Base-by-base conservation (phyloP, 2,329 filamentous ascomycete genomes). In the Nemania sp. region DNA sequence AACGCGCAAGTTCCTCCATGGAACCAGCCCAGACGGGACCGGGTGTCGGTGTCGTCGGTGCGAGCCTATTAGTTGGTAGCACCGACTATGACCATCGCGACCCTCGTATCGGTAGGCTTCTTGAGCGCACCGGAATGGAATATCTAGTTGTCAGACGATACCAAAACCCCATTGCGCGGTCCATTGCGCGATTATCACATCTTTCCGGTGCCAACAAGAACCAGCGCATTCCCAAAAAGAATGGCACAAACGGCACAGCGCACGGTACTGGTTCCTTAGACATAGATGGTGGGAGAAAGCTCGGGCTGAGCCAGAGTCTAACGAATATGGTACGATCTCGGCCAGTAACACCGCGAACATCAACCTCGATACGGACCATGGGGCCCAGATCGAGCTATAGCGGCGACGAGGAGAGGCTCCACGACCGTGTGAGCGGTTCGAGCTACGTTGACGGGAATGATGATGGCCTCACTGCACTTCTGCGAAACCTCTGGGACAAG, bases 61-160 rank as follows among this genome's bases (percentile, higher is more conserved):
- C 77, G 4, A 80, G 77, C 29, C 79, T 82, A 0, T 69, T 85
- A 20, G 78, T 84, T 20, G 81, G 82, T 10, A 82, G 80, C 2
- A 79, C 80, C 5, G 81, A 80, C n/a, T 85, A 84, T 62, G 85
- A 87, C 59, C 80, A 81, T 48, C 77, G 82, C 15, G 87, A 90
- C 68, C 87, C 87, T 1, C 81, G 88, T 4, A 80, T 90, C 29
- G 80, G 82, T 68, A 83, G 85, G 71, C 81, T 89, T 50, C 81
- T 91, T 55, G 88, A 91, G 71, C 82, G 87, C 48, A 89, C 88
- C 1, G 87, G 86, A 15, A 84, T 89, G 74, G 89, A 91, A 70
- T 91, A 91, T 72, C 80, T 87, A n/a, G 88, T 90, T 9, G 87
- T 92, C 35, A 83, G 88, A 55, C 81, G 89, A 46, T 89, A 89